These are phyloP conservation scores for Plasmodium falciparum DNA, from an alignment of 169 alveolate genomes.

Conservation along the genomic window DNA sequence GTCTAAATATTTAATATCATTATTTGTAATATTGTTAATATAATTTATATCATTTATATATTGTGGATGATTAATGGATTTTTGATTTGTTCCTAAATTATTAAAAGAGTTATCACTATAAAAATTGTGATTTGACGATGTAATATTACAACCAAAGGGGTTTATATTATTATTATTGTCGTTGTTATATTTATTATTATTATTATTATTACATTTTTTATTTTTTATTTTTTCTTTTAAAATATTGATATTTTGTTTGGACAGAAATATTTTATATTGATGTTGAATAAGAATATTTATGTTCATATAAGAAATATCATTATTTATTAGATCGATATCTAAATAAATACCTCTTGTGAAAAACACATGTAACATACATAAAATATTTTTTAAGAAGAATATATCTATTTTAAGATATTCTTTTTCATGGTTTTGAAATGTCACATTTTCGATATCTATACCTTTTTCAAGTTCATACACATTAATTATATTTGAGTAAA, in stretches of 20 bases:
- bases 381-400: conserved; percentile 44
- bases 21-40: not conserved
- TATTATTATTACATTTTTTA: not conserved
- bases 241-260: not conserved
- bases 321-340: conserved; percentile 20
- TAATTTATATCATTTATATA: not conserved
- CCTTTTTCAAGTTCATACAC: conserved; percentile 50
- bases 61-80: too few relatives aligned
- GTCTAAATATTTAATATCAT: conserved; percentile 4
- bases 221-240: not conserved
- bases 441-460: conserved; percentile 52
- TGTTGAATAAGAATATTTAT: conserved; percentile 12
- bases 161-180: not conserved
- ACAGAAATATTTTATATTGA: conserved; percentile 13
- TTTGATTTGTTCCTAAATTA: too few relatives aligned
- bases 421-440: conserved; percentile 61
- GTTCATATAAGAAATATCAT: conserved; percentile 25
- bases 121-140: too few relatives aligned
- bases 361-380: conserved; percentile 62
- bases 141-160: too few relatives aligned
- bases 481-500: conserved; percentile 46
- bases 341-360: conserved; percentile 18
- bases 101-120: too few relatives aligned
- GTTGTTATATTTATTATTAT: not conserved
- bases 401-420: conserved; percentile 60